phyloP scores from a whole-genome alignment of 2,329 filamentous ascomycete species.

The Sordariomycetes sp. region DNA sequence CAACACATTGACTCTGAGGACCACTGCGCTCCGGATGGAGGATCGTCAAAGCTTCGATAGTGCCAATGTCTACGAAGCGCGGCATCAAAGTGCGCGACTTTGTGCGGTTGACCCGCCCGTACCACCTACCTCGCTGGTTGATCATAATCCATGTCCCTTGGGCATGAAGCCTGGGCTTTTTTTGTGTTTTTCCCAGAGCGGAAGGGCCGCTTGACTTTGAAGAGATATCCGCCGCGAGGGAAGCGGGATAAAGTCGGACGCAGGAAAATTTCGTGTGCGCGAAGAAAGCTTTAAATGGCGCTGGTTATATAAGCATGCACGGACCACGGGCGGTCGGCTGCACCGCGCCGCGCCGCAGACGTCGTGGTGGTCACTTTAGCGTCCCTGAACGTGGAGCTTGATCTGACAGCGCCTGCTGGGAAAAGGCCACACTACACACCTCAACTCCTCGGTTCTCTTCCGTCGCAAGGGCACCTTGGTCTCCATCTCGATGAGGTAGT shows the following conservation, averaged over 20 bases:
- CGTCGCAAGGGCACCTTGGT: background rate
- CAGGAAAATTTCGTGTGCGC: background rate
- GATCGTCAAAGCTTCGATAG: slow-evolving; percentile 86
- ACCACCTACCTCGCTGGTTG: background rate
- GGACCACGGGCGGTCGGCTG: background rate
- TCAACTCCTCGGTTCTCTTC: background rate
- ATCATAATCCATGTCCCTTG: background rate
- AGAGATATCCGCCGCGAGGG: background rate
- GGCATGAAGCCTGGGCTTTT: too few species aligned
- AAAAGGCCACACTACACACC: background rate
- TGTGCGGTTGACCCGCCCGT: background rate
- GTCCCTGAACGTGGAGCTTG: background rate
- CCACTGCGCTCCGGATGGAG: slow-evolving; percentile 40
- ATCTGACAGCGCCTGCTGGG: background rate
- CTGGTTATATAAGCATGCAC: slow-evolving; percentile 1
- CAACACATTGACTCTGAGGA: slow-evolving; percentile 79
- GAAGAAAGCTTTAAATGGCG: background rate
- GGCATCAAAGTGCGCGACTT: background rate
- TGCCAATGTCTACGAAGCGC: slow-evolving; percentile 33
- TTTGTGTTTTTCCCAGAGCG: background rate
- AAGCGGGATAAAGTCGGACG: background rate
- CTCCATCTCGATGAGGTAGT: background rate
- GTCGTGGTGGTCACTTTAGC: too few species aligned
- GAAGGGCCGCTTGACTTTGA: background rate
- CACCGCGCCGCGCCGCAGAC: background rate